Conservation (phyloP, 805 yeast species). For the Saccharomycopsis sp. region DNA sequence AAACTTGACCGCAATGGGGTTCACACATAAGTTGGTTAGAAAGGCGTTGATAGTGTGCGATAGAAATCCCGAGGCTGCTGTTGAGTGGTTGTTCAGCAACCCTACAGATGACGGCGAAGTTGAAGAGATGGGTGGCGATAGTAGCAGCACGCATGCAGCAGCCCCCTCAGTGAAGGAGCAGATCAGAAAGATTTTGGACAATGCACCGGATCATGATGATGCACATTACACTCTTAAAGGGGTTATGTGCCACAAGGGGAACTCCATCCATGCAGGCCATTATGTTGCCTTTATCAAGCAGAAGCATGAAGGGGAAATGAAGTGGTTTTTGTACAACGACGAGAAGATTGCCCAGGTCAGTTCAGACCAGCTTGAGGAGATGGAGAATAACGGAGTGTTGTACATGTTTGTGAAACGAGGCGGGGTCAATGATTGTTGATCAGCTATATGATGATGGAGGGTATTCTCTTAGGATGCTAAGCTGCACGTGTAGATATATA, state of each 20-base stretch:
- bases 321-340: conserved; percentile 81
- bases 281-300: conserved; percentile 70
- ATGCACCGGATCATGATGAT: conserved; percentile 1
- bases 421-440: conserved; percentile 4
- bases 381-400: conserved; percentile 38
- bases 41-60: conserved; percentile 59
- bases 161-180: conserved; percentile 17
- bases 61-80: conserved; percentile 63
- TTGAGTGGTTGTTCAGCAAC: conserved; percentile 83
- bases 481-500: no score
- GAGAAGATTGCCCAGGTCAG: conserved; percentile 87
- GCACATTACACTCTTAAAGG: conserved; percentile 43
- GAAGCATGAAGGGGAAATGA: conserved; percentile 29
- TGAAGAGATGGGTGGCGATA: conserved; percentile 22
- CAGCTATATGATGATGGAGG: no score
- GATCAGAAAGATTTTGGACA: conserved; percentile 6
- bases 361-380: conserved; percentile 28
- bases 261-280: conserved; percentile 86
- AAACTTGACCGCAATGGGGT: conserved; percentile 68
- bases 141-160: conserved; percentile 11
- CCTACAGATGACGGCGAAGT: conserved; percentile 69
- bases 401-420: conserved; percentile 30
- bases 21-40: conserved; percentile 50
- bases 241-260: conserved; percentile 82
- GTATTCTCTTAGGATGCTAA: no score